Base-by-base conservation (phyloP, 2,329 filamentous ascomycete genomes). In the Periconia sp. region DNA sequence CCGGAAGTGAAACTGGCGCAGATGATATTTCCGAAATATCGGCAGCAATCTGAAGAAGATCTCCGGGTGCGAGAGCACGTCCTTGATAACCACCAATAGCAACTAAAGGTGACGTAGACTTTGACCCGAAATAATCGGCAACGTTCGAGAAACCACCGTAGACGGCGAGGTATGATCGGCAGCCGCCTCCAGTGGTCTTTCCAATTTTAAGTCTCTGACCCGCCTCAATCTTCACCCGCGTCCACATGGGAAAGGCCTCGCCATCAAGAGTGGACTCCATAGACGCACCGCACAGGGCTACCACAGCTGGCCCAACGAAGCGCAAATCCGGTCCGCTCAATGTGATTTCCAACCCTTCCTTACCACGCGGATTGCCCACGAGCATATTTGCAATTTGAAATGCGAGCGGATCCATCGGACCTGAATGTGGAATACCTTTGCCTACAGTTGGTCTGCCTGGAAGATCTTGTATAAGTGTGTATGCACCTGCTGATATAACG, bases 401-500 rank as follows among this genome's bases (percentile, higher is more conserved):
- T 1, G 82, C 77, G n/a, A 86, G 63, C 1, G 79, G 75, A 61
- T 87, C 85, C 84, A 87, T 86, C 0, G 85, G 83, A 0, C 85
- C 85, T 3, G 79, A 77, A 31, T 84, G 81, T 3, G 81, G 81
- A 46, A 87, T 82, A 7, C 84, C 85, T 61, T 80, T 79, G 1
- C 83, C 83, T 2, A 85, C 75, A 0, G 75, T 77, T 2, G 81
- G 79, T n/a, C 85, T 73, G 0, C 80, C 84, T 1, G 83, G 83
- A 45, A 79, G 79, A 55, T 87, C 84, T 65, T 87, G 81, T 1
- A 87, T 75, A 1, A 82, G 70, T 0, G 84, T 85, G 56, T 83
- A 84, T 1, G 81, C 78, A 7, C 84, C 84, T 5, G 78, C 77
- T 19, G 77, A 78, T 11, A 86, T 61, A 1, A 87, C 77, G 56